Base-by-base conservation (phyloP, 306 rosid genomes). In the Glycyrrhiza uralensis region DNA sequence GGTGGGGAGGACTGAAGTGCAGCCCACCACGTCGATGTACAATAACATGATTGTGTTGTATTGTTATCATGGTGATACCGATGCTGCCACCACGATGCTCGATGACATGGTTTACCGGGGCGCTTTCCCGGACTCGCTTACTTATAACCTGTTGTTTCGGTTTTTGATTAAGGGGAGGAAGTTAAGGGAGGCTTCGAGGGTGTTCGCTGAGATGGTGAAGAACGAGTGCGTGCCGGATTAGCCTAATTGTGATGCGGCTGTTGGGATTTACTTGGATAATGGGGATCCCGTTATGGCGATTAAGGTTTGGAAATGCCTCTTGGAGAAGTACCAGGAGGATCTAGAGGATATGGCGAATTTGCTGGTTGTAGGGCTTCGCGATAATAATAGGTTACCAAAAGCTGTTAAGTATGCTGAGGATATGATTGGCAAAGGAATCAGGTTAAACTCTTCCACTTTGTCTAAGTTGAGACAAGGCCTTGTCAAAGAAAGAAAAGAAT, bases 321-420 rank as follows among this genome's bases (percentile, higher is more conserved):
- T 77, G 8, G 85, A 86, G 69, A 80, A 81, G 80, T 81, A 74
- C 52, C 26, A 19, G 8, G 64, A 81, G 39, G 85, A 77, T 69
- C 68, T 86, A 42, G 91, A 90, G 76, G 86, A 81, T 38, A 71
- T 81, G 0, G 90, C 82, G 0, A 87, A 87, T 76, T 14, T 75
- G 11, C 55, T 90, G 67, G 78, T 90, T 39, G 24, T 39, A 38
- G 87, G 88, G 68, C 88, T 90, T 22, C 47, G 65, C 2, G 84
- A 87, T 74, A 68, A 74, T 30, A 66, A 59, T 71, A 85, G 88
- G 81, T 50, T 81, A 1, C 87, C 85, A 0, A 91, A 90, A 73
- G 93, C 93, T 0, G 89, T 87, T 60, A 90, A 87, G 83, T 87
- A 87, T 74, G 88, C 91, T 0, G 84, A 86, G 62, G 89, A 87